Conservation (phyloP, 2,329 filamentous ascomycete genomes). For the Phialemoniopsis sp. region DNA sequence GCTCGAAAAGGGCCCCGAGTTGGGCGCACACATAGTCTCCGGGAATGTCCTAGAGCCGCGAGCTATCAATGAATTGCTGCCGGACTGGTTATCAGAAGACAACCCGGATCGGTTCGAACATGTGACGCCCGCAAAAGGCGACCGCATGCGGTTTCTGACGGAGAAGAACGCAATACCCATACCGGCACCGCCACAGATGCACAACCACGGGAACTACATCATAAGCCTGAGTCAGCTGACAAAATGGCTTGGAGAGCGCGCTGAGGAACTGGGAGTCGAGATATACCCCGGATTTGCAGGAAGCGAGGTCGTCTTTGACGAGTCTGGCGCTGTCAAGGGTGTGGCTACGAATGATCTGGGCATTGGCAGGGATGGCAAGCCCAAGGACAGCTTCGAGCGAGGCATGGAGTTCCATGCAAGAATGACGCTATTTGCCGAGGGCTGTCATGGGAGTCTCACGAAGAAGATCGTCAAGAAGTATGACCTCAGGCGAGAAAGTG, state of each 20-base stretch:
- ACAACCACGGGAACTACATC: slow-evolving; percentile 97
- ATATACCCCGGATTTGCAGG: slow-evolving; percentile 95
- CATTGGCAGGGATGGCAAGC: slow-evolving; percentile 73
- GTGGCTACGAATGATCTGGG: slow-evolving; percentile 96
- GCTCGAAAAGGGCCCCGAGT: slow-evolving; percentile 90
- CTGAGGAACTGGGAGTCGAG: slow-evolving; percentile 95
- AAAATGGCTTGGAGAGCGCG: slow-evolving; percentile 92
- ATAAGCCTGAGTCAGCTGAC: slow-evolving; percentile 92
- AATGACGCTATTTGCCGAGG: slow-evolving; percentile 88
- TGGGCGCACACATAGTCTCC: slow-evolving; percentile 92
- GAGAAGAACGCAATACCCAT: slow-evolving; percentile 74
- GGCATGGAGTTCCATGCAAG: slow-evolving; percentile 98
- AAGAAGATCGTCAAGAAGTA: slow-evolving; percentile 96
- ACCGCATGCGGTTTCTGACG: slow-evolving; percentile 93
- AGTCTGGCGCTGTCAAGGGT: slow-evolving; percentile 80
- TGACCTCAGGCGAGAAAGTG: slow-evolving; percentile 80
- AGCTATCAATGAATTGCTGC: slow-evolving; percentile 83
- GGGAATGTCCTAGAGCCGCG: slow-evolving; percentile 92
- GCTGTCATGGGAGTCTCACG: slow-evolving; percentile 90
- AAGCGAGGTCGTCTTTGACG: slow-evolving; percentile 87
- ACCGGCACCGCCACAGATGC: slow-evolving; percentile 92
- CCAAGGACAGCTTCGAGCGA: slow-evolving; percentile 88
- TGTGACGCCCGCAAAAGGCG: slow-evolving; percentile 76
- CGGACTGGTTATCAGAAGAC: slow-evolving; percentile 86
- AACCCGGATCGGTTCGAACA: slow-evolving; percentile 86